Evolutionary conservation across 495 filamentous ascomycete species (phyloP).

Genomic region (Lophium mytilinum): DNA sequence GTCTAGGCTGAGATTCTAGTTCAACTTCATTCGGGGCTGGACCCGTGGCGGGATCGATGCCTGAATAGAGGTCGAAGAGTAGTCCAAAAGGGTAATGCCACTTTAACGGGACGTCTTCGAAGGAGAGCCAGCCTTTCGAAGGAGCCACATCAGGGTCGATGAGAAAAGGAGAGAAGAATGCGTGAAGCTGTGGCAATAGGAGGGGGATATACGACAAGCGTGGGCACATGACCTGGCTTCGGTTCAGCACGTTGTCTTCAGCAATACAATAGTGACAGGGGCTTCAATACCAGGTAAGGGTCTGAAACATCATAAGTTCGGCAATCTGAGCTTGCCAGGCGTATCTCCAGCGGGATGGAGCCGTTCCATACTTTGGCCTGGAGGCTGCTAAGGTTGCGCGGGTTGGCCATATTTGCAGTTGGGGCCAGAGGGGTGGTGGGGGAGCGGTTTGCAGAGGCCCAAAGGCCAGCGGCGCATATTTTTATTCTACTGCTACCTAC

Average conservation of each 20-base stretch:
- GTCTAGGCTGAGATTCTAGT: constrained; percentile 7
- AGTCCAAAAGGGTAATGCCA: constrained; percentile 84
- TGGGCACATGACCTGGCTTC: constrained; percentile 46
- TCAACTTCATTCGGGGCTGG: constrained; percentile 22
- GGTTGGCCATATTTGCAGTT: constrained; percentile 4
- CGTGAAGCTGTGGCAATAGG: constrained; percentile 66
- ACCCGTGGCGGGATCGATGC: constrained; percentile 46
- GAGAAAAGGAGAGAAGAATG: constrained; percentile 68
- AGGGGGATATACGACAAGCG: constrained; percentile 67
- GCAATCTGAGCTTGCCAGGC: constrained; percentile 32
- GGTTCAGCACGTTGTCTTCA: background rate
- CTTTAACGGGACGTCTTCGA: constrained; percentile 72
- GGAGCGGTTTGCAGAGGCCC: no score
- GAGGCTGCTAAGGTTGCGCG: constrained; percentile 24
- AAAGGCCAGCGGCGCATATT: no score
- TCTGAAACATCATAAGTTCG: constrained; percentile 33
- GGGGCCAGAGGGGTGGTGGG: no score
- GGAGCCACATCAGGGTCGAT: constrained; percentile 53
- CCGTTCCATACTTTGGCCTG: constrained; percentile 35
- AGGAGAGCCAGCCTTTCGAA: constrained; percentile 62
- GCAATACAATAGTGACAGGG: background rate
- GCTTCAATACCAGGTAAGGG: constrained; percentile 29
- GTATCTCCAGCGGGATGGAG: constrained; percentile 35
- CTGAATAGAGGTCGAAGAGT: constrained; percentile 79
- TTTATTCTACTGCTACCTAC: no score